Percentiles rank a stretch among this genome's conserved stretches.
Conservation (phyloP, 108 stramenopile genomes). For the Fragilaria radians region DNA sequence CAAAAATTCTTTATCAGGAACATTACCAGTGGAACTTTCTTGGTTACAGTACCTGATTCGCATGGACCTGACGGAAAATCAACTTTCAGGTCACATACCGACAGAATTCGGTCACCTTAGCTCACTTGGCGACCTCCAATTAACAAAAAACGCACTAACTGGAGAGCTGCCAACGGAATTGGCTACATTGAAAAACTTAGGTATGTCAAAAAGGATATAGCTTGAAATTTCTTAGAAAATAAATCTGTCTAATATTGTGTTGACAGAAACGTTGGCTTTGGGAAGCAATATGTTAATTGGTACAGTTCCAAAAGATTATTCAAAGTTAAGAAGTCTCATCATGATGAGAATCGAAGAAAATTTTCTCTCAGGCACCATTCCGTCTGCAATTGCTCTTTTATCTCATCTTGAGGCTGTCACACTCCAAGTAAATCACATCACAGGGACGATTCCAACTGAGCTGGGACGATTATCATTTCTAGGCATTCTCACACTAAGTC, state of each 20-base stretch:
- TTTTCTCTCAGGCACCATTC: conserved; percentile 8
- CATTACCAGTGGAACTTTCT: conserved; percentile 20
- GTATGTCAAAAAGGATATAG: neutral
- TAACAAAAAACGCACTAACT: conserved; percentile 9
- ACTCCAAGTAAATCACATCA: conserved; percentile 21
- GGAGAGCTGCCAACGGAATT: conserved; percentile 28
- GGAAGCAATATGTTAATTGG: neutral
- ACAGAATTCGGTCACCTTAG: neutral
- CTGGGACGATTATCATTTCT: conserved; percentile 8
- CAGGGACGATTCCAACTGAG: conserved; percentile 19
- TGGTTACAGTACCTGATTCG: conserved; percentile 15
- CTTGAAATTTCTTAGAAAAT: neutral
- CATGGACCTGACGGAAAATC: conserved; percentile 33
- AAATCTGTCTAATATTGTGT: neutral
- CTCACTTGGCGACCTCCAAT: neutral
- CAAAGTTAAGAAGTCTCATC: neutral
- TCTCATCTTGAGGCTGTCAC: conserved; percentile 5
- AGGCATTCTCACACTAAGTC: conserved; percentile 1
- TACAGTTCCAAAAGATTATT: neutral
- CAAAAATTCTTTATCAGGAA: conserved; percentile 18
- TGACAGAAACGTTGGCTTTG: conserved; percentile 7
- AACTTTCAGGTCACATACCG: conserved; percentile 32
- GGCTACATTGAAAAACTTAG: neutral
- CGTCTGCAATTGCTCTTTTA: conserved; percentile 5
- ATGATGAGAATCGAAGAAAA: conserved; percentile 17